Base-by-base conservation (phyloP, 1,139 yeast species). In the Yamadazyma songkhlaensis region DNA sequence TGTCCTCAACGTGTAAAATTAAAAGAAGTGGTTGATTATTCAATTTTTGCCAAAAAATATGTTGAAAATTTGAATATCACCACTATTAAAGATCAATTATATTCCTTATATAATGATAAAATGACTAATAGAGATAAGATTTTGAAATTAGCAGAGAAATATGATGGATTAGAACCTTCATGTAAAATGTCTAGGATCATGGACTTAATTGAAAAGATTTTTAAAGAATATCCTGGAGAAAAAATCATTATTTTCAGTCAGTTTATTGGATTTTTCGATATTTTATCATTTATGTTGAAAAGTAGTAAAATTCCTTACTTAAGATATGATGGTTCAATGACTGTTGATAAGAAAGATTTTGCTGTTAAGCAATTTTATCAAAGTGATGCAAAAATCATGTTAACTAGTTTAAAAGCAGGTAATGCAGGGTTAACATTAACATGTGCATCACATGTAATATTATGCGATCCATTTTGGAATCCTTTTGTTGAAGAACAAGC, bases 401-500 rank as follows among this genome's bases (percentile, higher is more conserved):
- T 90, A 35, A 72, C 88, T 20, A 86, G 96, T 0, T 72, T 90
- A 53, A 83, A 83, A 54, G 96, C 97, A 1, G 97, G 97, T 50
- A 89, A 87, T 56, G 92, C 89, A 10, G 97, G 97, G 6, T 70
- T 90, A 45, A 90, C 97, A 0, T 69, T 90, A 46, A 90, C 97
- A 0, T 86, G 95, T 63, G 97, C 97, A 0, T 84, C 88, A 29
- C 96, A 88, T 57, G 95, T 90, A 9, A 78, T 90, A 36, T 75
- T 90, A 9, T 75, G 87, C 70, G 97, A 90, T 57, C 97, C 97
- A 11, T 90, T 88, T 56, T 90, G 97, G 97, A 90, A 90, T 54
- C 97, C 97, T 1, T 90, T 75, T 59, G 96, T 90, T 3, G 97
- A 90, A 60, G 95, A 86, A 34, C 97, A 90, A 62, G 97, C 97